Percentiles rank a stretch among this genome's conserved stretches.
Evolutionary conservation across 495 filamentous ascomycete genomes (phyloP).

Genomic region (Chaetomium tenue): DNA sequence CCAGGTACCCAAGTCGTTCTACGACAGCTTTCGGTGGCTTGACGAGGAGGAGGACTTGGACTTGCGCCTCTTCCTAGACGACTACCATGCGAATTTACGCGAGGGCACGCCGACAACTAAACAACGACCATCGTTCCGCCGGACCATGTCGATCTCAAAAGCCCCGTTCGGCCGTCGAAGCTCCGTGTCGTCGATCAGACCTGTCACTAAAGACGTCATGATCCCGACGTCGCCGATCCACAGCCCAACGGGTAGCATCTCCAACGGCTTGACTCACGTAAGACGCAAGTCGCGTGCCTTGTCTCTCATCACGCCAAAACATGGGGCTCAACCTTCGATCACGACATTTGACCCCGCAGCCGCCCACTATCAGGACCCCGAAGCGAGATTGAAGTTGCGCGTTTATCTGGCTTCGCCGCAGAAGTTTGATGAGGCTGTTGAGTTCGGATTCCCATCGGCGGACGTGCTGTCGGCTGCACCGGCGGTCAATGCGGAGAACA

Average conservation of each 20-base stretch:
- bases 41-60: slow-evolving; percentile 77
- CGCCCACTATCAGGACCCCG: slow-evolving; percentile 85
- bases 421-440: slow-evolving; percentile 92
- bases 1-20: slow-evolving; percentile 45
- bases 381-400: slow-evolving; percentile 80
- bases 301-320: slow-evolving; percentile 50
- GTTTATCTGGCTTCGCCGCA: slow-evolving; percentile 89
- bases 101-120: slow-evolving; percentile 43
- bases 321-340: slow-evolving; percentile 48
- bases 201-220: slow-evolving; percentile 43
- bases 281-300: slow-evolving; percentile 50
- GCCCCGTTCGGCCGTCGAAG: slow-evolving; percentile 53
- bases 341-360: slow-evolving; percentile 68
- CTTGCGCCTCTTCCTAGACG: slow-evolving; percentile 59
- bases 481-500: slow-evolving; percentile 14
- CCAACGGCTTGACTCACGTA: slow-evolving; percentile 32
- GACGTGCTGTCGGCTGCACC: slow-evolving; percentile 36
- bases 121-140: slow-evolving; percentile 50
- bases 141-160: slow-evolving; percentile 54
- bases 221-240: slow-evolving; percentile 37
- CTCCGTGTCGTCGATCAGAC: slow-evolving; percentile 44
- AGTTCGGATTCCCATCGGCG: slow-evolving; percentile 83
- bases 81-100: slow-evolving; percentile 52
- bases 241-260: slow-evolving; percentile 33
- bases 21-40: slow-evolving; percentile 74